Evolutionary conservation across 2,329 filamentous ascomycete species (phyloP).

Genomic region (Cladosporium colombiae): DNA sequence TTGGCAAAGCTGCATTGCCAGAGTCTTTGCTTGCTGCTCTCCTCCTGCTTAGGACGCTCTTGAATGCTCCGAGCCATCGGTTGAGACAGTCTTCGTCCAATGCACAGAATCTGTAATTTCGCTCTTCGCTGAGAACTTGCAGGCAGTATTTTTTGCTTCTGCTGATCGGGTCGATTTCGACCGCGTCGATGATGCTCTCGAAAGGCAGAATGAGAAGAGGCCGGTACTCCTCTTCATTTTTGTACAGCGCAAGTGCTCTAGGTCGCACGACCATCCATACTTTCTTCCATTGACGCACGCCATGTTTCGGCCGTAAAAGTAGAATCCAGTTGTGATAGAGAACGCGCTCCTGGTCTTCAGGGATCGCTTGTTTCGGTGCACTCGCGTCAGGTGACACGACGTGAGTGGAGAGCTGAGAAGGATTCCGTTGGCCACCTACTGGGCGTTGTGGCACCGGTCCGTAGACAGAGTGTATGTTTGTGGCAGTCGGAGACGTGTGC

Average conservation of each 20-base stretch:
- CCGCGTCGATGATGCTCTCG: slow-evolving; percentile 78
- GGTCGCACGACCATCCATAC: slow-evolving; percentile 89
- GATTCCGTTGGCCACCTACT: slow-evolving; percentile 48
- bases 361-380: slow-evolving; percentile 37
- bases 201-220: slow-evolving; percentile 81
- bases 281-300: slow-evolving; percentile 91
- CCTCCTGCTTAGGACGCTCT: slow-evolving; percentile 75
- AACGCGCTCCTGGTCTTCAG: slow-evolving; percentile 77
- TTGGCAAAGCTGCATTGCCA: neutral
- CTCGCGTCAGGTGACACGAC: slow-evolving; percentile 8
- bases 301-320: slow-evolving; percentile 77
- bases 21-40: slow-evolving; percentile 15
- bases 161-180: slow-evolving; percentile 87
- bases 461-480: slow-evolving; percentile 38
- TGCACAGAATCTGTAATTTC: slow-evolving; percentile 56
- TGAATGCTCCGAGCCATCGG: slow-evolving; percentile 85
- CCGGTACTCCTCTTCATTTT: slow-evolving; percentile 86
- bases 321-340: slow-evolving; percentile 91
- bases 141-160: slow-evolving; percentile 83
- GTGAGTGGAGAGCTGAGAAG: slow-evolving; percentile 62
- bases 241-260: slow-evolving; percentile 85
- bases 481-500: slow-evolving; percentile 16
- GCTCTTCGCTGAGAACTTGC: slow-evolving; percentile 92
- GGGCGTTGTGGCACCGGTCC: slow-evolving; percentile 35
- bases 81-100: slow-evolving; percentile 79